Conservation (phyloP, 352 stramenopile genomes). For the Globisporangium parvum region DNA sequence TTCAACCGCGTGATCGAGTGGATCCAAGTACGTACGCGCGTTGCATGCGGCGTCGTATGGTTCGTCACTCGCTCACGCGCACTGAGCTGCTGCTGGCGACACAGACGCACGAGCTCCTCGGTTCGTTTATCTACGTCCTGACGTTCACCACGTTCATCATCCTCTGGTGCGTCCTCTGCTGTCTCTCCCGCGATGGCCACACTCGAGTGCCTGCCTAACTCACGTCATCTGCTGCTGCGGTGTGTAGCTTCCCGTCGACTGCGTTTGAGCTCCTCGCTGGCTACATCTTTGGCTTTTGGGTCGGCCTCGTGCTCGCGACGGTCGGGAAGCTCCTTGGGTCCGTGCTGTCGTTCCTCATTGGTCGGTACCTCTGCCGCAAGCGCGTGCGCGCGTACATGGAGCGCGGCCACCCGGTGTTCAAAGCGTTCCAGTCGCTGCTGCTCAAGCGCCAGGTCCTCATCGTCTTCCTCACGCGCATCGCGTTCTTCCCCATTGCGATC, state of each 20-base stretch:
- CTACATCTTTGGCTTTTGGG: conserved; percentile 77
- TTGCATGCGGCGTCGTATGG: neutral
- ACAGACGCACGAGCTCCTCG: conserved; percentile 11
- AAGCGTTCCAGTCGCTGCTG: conserved; percentile 59
- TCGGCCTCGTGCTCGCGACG: conserved; percentile 53
- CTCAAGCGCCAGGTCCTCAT: conserved; percentile 58
- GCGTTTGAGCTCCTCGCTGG: conserved; percentile 71
- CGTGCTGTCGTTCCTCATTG: conserved; percentile 61
- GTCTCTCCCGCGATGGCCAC: too few relatives aligned
- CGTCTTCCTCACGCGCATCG: conserved; percentile 72
- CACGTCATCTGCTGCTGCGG: conserved; percentile 1
- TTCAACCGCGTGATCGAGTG: conserved; percentile 19
- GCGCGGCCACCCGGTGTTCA: conserved; percentile 60
- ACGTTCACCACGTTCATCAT: conserved; percentile 19
- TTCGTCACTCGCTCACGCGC: neutral
- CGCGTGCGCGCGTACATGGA: conserved; percentile 68
- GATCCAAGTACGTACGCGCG: conserved; percentile 12
- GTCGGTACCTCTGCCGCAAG: conserved; percentile 53
- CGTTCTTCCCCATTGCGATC: conserved; percentile 80
- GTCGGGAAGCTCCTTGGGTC: conserved; percentile 65
- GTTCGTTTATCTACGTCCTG: conserved; percentile 13
- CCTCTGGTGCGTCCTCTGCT: conserved; percentile 11
- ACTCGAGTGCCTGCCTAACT: neutral
- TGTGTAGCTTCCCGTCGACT: conserved; percentile 60
- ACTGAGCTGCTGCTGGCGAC: neutral